Percentiles rank a stretch among this genome's conserved stretches.
These are phyloP conservation scores for Apiospora koreana DNA, from an alignment of 2,329 filamentous ascomycete species.

Conservation along the genomic window DNA sequence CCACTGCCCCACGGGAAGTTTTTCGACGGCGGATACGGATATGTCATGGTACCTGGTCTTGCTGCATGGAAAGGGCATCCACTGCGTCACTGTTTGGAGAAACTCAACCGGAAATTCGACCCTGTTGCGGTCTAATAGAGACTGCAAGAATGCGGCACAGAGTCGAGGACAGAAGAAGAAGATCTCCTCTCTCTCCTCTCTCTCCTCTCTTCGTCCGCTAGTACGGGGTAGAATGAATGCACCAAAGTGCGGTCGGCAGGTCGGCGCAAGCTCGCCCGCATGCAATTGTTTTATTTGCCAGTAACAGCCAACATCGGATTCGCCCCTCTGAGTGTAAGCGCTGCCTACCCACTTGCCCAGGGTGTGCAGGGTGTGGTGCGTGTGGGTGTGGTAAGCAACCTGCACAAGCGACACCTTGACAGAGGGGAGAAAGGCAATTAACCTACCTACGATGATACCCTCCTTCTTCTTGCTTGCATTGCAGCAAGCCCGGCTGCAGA, in stretches of 20 bases:
- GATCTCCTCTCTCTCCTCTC: too few relatives aligned
- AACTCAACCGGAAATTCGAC: background rate
- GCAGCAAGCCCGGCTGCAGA: background rate
- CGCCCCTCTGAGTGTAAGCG: background rate
- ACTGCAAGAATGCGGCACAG: background rate
- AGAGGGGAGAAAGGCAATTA: background rate
- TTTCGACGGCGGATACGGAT: background rate
- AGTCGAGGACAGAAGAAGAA: background rate
- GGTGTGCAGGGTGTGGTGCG: too few relatives aligned
- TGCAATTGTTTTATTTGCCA: background rate
- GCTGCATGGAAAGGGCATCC: background rate
- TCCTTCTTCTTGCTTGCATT: background rate
- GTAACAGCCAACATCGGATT: background rate
- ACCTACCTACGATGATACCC: conserved; percentile 1
- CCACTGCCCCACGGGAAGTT: background rate
- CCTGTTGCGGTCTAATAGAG: background rate
- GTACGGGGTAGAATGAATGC: too few relatives aligned
- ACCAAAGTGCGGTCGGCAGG: background rate
- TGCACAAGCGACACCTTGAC: background rate
- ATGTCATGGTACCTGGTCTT: background rate
- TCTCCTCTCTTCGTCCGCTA: too few relatives aligned
- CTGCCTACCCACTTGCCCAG: background rate
- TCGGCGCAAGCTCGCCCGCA: background rate
- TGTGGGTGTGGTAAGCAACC: background rate
- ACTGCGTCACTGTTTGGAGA: background rate